Conservation (phyloP, 1,284 basidiomycete genomes). For the Ceratobasidium sp. region DNA sequence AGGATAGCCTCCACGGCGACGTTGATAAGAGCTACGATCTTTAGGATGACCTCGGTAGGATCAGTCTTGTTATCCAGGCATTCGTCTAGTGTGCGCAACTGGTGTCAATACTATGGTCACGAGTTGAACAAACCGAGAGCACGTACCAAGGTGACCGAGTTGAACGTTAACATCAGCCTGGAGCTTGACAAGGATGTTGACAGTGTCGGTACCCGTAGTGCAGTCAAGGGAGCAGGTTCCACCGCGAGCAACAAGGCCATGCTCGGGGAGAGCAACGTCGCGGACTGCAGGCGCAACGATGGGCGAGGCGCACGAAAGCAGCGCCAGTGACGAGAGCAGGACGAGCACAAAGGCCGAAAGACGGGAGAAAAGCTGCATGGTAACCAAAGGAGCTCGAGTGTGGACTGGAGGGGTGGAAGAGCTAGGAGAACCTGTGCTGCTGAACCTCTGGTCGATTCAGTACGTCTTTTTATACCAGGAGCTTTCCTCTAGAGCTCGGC, state of each 20-base stretch:
- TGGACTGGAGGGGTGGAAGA: constrained; percentile 12
- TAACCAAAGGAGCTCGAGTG: neutral
- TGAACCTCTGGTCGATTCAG: constrained; percentile 1
- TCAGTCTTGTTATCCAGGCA: constrained; percentile 28
- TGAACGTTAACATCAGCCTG: constrained; percentile 23
- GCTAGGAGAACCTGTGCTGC: constrained; percentile 39
- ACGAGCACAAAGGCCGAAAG: constrained; percentile 25
- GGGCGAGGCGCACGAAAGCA: constrained; percentile 37
- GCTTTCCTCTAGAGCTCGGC: too few relatives aligned
- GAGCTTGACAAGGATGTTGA: constrained; percentile 27
- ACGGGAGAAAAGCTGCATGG: constrained; percentile 40
- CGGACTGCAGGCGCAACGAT: constrained; percentile 3
- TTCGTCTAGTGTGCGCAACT: neutral
- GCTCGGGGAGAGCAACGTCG: constrained; percentile 32
- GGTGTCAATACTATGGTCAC: neutral
- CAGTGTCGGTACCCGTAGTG: constrained; percentile 26
- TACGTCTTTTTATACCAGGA: constrained; percentile 7
- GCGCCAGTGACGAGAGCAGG: constrained; percentile 31
- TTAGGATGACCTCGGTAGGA: constrained; percentile 16
- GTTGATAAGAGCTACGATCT: constrained; percentile 36
- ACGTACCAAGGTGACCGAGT: constrained; percentile 24
- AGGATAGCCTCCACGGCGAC: constrained; percentile 18
- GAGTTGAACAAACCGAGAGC: neutral
- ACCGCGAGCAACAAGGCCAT: constrained; percentile 31
- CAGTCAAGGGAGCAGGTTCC: constrained; percentile 29